Percentiles rank a stretch among this genome's conserved stretches.
These are phyloP conservation scores for Trametes meyenii DNA, from an alignment of 768 basidiomycete species.

Conservation along the genomic window DNA sequence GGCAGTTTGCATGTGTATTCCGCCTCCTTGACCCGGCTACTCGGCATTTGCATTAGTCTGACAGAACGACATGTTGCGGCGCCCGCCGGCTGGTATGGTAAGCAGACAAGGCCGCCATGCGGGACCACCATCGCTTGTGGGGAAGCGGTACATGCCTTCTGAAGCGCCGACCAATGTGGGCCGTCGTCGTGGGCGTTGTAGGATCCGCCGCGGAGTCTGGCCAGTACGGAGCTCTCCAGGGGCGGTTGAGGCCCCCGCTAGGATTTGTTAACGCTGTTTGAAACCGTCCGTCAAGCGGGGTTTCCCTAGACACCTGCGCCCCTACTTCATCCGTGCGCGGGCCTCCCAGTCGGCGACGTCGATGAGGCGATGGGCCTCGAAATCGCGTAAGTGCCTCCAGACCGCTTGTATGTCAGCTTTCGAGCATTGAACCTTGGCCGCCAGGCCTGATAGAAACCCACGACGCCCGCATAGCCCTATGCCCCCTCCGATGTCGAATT, in stretches of 20 bases:
- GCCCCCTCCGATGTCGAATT: background rate
- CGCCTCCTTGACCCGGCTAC: background rate
- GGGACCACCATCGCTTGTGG: background rate
- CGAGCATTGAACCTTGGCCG: background rate
- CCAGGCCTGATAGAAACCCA: background rate
- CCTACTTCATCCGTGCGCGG: background rate
- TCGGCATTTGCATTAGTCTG: no score
- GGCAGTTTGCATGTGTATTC: background rate
- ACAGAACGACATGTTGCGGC: background rate
- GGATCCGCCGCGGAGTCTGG: background rate
- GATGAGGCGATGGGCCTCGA: slow-evolving; percentile 1
- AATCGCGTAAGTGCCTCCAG: slow-evolving; percentile 3
- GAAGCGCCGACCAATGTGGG: background rate
- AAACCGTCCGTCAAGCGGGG: background rate
- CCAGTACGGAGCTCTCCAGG: background rate
- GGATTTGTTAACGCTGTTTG: background rate
- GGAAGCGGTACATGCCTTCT: background rate
- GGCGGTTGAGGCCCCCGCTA: background rate
- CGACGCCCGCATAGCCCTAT: background rate
- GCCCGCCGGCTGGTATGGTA: background rate
- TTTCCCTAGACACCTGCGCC: background rate
- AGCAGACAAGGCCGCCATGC: background rate
- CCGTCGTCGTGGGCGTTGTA: background rate
- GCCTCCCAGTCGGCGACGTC: background rate
- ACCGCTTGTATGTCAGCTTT: background rate